Evolutionary conservation across 176 grass and related monocot species (phyloP), one percentile per base, ranked within the genome.

Genomic region (Oryza longistaminata): DNA sequence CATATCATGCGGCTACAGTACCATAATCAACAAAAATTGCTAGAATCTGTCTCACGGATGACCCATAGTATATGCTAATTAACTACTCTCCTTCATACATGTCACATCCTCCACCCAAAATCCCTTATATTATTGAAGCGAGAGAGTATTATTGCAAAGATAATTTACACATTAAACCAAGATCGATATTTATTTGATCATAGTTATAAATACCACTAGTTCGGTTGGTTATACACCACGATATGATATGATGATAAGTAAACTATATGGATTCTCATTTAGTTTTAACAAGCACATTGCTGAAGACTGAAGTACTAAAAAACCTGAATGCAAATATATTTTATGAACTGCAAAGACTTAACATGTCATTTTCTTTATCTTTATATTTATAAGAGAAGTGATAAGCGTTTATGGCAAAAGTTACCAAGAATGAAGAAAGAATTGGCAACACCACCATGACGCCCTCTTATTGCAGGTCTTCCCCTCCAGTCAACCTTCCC

Each of bases 401-500:
- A 64, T 71, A 29, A 67, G 25, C 16, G 34, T 43, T 66, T 53
- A 24, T 66, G 66, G 8, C 0, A 65, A 19, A 17, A 55, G 0
- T 45, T 83, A 89, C 90, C 81, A 55, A 89, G 76, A 53, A 92
- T 87, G 83, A 89, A 83, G 65, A 88, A 83, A 22, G 77, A 68
- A 76, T 74, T 89, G 65, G 21, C 71, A 21, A 89, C 81, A 55
- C 90, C 90, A 4, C 90, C 90, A 83, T 92, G 87, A 39, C 81
- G 79, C 39, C 90, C 90, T 73, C 84, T 66, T 15, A 83, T 37
- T 3, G 80, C 90, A 75, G 87, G 84, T 52, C 80, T 87, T 55
- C 90, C 83, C 3, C 87, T 86, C 90, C 90, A 92, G 66, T 92
- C 71, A 72, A 92, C 76, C 80, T 84, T 92, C 12, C 90, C 87